These are phyloP conservation scores for Ilex paraguariensis DNA, from an alignment of 305 asterid species.

Conservation along the genomic window DNA sequence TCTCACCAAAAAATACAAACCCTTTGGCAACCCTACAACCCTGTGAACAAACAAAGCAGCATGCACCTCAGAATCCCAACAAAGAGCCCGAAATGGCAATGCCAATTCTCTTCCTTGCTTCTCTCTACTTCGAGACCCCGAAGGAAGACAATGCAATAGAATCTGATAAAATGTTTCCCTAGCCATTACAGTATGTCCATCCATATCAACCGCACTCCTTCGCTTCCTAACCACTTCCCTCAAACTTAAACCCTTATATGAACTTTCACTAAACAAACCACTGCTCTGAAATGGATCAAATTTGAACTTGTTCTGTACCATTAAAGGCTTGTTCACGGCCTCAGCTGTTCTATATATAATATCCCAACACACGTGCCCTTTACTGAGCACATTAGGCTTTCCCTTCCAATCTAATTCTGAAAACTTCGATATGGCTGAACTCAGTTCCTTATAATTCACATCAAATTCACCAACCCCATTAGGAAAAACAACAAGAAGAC, in stretches of 20 bases:
- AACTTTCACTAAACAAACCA: conserved; percentile 39
- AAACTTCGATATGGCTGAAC: conserved; percentile 29
- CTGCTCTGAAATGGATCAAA: conserved; percentile 41
- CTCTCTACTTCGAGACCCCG: conserved; percentile 41
- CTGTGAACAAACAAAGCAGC: conserved; percentile 83
- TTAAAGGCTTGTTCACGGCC: conserved; percentile 53
- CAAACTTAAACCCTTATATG: conserved; percentile 50
- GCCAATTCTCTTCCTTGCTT: conserved; percentile 58
- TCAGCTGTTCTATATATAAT: conserved; percentile 74
- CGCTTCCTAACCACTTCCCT: conserved; percentile 76
- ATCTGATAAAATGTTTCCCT: conserved; percentile 81
- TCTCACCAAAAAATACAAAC: conserved; percentile 81
- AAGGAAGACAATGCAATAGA: conserved; percentile 79
- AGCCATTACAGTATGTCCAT: conserved; percentile 54
- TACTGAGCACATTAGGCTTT: conserved; percentile 71
- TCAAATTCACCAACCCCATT: conserved; percentile 34
- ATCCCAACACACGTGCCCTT: conserved; percentile 88
- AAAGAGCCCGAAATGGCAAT: conserved; percentile 68
- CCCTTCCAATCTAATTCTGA: conserved; percentile 68
- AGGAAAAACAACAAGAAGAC: conserved; percentile 70
- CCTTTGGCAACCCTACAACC: conserved; percentile 68
- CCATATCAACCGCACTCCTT: conserved; percentile 97
- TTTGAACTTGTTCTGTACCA: conserved; percentile 21
- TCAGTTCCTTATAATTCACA: conserved; percentile 57
- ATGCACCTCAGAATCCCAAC: conserved; percentile 83